phyloP scores from a whole-genome alignment of 164 flowering plant genomes.

The grape (Vitis vinifera) region ASM3070453v1 NC_081812.1:12137001-12137500 shows the following conservation, averaged over 20 bases:
- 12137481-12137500: too few relatives aligned
- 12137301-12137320: constrained; percentile 47
- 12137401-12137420: too few relatives aligned
- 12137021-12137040: background rate
- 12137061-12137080: background rate
- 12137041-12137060: too few relatives aligned
- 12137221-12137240: constrained; percentile 93
- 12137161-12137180: background rate
- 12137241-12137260: constrained; percentile 43
- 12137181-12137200: constrained; percentile 48
- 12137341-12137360: constrained; percentile 28
- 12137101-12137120: background rate
- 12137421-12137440: too few relatives aligned
- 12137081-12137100: background rate
- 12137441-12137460: too few relatives aligned
- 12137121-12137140: background rate
- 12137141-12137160: background rate
- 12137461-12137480: too few relatives aligned
- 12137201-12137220: constrained; percentile 64
- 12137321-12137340: constrained; percentile 34
- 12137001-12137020: background rate
- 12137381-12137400: background rate
- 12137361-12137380: constrained; percentile 32
- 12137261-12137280: constrained; percentile 59
- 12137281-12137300: constrained; percentile 41